Evolutionary conservation across 2,329 filamentous ascomycete genomes (phyloP).

Genomic region (Dryadomyces sulphureus): DNA sequence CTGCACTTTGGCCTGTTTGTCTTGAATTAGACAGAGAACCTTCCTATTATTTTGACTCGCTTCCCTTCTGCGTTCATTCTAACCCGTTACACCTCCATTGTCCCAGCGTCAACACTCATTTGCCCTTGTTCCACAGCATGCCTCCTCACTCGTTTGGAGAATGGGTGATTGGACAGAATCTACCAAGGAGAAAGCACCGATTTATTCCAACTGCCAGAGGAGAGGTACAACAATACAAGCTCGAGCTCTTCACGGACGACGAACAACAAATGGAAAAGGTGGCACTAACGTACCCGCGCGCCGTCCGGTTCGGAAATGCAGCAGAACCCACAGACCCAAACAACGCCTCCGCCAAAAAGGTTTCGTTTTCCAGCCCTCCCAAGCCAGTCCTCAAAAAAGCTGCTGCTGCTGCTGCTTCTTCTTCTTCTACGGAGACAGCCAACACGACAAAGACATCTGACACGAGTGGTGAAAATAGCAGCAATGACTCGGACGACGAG

Average conservation of each 20-base stretch:
- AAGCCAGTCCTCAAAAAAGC: conserved; percentile 25
- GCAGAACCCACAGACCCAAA: background rate
- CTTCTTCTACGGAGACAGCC: conserved; percentile 4
- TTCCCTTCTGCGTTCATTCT: too few relatives aligned
- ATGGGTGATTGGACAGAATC: conserved; percentile 25
- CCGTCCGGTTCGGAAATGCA: conserved; percentile 9
- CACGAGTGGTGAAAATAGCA: background rate
- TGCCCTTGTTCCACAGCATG: conserved; percentile 12
- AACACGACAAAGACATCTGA: background rate
- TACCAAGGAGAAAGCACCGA: conserved; percentile 6
- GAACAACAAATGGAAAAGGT: conserved; percentile 34
- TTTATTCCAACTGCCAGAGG: conserved; percentile 2
- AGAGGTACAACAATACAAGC: conserved; percentile 18
- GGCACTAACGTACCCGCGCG: conserved; percentile 32
- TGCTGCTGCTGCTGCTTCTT: conserved; percentile 9
- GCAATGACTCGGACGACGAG: background rate
- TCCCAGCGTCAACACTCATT: background rate
- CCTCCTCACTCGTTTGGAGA: conserved; percentile 24
- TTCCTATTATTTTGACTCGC: background rate
- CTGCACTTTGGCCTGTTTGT: background rate
- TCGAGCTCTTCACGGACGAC: conserved; percentile 35
- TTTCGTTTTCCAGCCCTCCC: conserved; percentile 23
- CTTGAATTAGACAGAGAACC: background rate
- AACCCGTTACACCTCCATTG: too few relatives aligned
- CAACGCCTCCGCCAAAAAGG: conserved; percentile 21